Evolutionary conservation across 106 monocot genomes (phyloP), one percentile per base, ranked within the genome.

Genomic region (Dendrobium officinale): DNA sequence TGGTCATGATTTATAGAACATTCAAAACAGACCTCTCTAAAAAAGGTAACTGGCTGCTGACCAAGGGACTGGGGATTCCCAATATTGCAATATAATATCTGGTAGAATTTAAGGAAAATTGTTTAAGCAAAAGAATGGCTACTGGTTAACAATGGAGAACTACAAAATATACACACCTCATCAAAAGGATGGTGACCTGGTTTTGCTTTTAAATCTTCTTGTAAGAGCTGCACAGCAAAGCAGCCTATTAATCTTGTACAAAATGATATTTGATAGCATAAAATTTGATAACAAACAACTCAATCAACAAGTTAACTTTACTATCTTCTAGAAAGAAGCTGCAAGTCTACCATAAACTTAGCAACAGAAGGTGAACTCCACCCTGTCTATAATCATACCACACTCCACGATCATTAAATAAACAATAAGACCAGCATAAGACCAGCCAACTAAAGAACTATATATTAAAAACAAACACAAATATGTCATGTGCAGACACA

Each of bases 81-180:
- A 80, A 96, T 96, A 79, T 96, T 96, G 84, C 96, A 96, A 80
- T 93, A 96, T 9, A 96, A 85, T 78, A 96, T 93, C 96, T 93
- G 84, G 33, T 42, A 82, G 40, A 85, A 61, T 42, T 9, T 33
- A 66, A 47, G 29, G 58, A 55, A 20, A 75, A 45, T 72, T 67
- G 74, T 40, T 20, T 20, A 48, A 78, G 24, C n/a, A 68, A 81
- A 20, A 81, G 13, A 74, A 10, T 56, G 73, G 55, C 0, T 42
- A 59, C 15, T 72, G 13, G 10, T 81, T 22, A 66, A 75, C 31
- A 73, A 59, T 2, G 70, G 18, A 18, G 8, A 75, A 67, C 75
- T 26, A 26, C 22, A 15, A 10, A 67, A 59, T 31, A 48, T 68
- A 66, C 67, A 76, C 31, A 96, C 96, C 93, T 96, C 91, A 41